Percentiles rank a stretch among this genome's conserved stretches.
These are phyloP conservation scores for Trichophyton benhamiae DNA, from an alignment of 2,329 filamentous ascomycete species.

Conservation along the genomic window DNA sequence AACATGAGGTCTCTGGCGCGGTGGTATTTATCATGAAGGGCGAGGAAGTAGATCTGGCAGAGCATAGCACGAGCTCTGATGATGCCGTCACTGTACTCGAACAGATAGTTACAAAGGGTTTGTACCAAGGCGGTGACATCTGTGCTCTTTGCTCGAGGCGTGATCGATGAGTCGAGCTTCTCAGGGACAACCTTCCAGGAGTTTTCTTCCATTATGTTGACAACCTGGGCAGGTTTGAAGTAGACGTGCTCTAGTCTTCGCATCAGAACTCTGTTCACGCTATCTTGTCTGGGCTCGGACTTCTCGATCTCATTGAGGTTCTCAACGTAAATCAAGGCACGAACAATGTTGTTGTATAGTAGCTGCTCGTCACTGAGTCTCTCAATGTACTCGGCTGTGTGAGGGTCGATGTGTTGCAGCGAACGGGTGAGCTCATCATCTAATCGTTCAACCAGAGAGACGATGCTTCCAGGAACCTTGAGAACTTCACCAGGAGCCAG, in stretches of 20 bases:
- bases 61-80: slow-evolving; percentile 94
- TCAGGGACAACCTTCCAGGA: slow-evolving; percentile 71
- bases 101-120: slow-evolving; percentile 86
- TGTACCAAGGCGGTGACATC: slow-evolving; percentile 66
- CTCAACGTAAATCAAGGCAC: slow-evolving; percentile 80
- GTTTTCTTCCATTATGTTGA: slow-evolving; percentile 87
- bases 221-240: slow-evolving; percentile 94
- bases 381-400: slow-evolving; percentile 98
- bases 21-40: slow-evolving; percentile 96
- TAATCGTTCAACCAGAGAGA: slow-evolving; percentile 86
- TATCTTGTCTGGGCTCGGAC: slow-evolving; percentile 68
- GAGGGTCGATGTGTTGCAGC: slow-evolving; percentile 93
- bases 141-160: slow-evolving; percentile 53
- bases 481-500: slow-evolving; percentile 62
- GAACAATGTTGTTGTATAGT: slow-evolving; percentile 86
- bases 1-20: slow-evolving; percentile 97
- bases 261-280: slow-evolving; percentile 84
- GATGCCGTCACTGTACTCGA: slow-evolving; percentile 87
- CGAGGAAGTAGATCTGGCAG: slow-evolving; percentile 96
- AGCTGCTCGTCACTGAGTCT: slow-evolving; percentile 79
- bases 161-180: slow-evolving; percentile 63
- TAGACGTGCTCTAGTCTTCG: slow-evolving; percentile 92
- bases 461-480: slow-evolving; percentile 87
- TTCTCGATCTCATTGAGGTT: slow-evolving; percentile 51
- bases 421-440: slow-evolving; percentile 96